Conservation (phyloP, 345 rosid genomes). For the Eutrema yunnanense region DNA sequence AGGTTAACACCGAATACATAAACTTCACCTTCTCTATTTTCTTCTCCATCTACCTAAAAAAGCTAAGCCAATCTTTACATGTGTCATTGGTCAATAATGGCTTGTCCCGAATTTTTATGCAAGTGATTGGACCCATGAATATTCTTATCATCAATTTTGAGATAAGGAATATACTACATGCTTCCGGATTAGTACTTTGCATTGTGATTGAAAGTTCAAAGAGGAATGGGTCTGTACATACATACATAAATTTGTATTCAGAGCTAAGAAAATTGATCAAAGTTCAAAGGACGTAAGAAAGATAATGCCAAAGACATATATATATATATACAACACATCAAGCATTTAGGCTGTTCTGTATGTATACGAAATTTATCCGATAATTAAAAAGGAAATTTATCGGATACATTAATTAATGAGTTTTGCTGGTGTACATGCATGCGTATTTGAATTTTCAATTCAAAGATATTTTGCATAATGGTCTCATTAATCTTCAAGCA, state of each 20-base stretch:
- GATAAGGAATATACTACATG: conserved; percentile 18
- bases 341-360: neutral
- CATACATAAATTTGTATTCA: conserved; percentile 2
- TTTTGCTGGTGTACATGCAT: conserved; percentile 3
- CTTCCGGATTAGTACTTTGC: neutral
- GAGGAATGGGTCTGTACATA: conserved; percentile 11
- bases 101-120: neutral
- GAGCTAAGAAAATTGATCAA: conserved; percentile 3
- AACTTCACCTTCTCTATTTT: neutral
- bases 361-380: neutral
- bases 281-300: neutral
- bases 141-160: neutral
- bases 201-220: neutral
- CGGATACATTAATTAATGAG: neutral
- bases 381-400: neutral
- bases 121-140: neutral
- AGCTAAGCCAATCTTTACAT: neutral
- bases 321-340: conserved; percentile 12
- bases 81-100: conserved; percentile 8
- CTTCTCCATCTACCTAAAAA: neutral
- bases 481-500: neutral
- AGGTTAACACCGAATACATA: neutral
- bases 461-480: neutral
- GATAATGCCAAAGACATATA: neutral
- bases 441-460: neutral